Evolutionary conservation across 768 basidiomycete genomes (phyloP), one percentile per base, ranked within the genome.

Genomic region (Clavaria fumosa): DNA sequence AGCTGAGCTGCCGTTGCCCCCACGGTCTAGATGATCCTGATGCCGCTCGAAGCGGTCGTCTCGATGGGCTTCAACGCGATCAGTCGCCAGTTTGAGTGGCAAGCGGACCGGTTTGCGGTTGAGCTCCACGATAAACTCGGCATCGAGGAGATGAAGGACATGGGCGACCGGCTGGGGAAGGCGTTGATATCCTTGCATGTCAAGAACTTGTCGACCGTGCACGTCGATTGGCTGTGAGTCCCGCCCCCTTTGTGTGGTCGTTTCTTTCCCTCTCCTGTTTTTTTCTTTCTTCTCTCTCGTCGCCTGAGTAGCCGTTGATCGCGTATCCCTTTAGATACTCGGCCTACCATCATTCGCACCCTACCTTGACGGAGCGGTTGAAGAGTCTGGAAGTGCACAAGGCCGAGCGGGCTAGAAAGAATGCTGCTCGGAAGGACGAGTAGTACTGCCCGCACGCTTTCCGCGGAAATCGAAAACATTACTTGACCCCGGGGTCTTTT

Each of bases 271-370:
- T n/a, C n/a, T n/a, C n/a, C n/a, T n/a, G n/a, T n/a, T n/a, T n/a
- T n/a, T n/a, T n/a, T n/a, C n/a, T n/a, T n/a, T n/a, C n/a, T n/a
- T n/a, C n/a, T n/a, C n/a, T n/a, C 15, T 35, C 24, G 18, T 36
- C 5, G 7, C 26, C 5, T 38, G 15, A 17, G 41, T 4, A 41
- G 4, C 30, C 44, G 11, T 28, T 41, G 17, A 19, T 34, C 45
- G 32, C 31, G 36, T 27, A 23, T 10, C 10, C 14, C 34, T 42
- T 21, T 41, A 83, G 81, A 41, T 95, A 93, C 61, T 95, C 89
- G 35, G 84, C 85, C 15, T 95, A 88, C 48, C 88, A 95, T 55
- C 88, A 96, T 57, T 90, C 84, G 33, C 93, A 99, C 57, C 93
- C 93, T 4, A 95, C 89, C 2, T 56, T 99, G 45, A 80, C 83